Evolutionary conservation across 2,329 filamentous ascomycete genomes (phyloP), one percentile per base, ranked within the genome.

Genomic region (Dactylonectria macrodidyma): DNA sequence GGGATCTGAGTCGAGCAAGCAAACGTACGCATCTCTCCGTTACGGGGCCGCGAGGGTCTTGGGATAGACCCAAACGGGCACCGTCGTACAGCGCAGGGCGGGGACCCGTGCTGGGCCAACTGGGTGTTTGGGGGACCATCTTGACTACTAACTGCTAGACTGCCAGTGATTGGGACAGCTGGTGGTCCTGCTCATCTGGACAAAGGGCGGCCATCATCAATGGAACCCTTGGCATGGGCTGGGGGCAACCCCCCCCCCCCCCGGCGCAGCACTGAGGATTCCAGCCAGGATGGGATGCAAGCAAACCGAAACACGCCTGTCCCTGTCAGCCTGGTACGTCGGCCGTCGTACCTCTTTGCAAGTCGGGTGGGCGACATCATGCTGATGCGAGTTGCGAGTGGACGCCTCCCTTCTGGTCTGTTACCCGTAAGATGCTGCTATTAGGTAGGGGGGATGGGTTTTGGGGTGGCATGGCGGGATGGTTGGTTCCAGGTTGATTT

Each of bases 121-220:
- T 38, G 36, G 41, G 14, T n/a, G 26, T 30, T 30, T 30, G 26
- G 26, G 26, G 26, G 26, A 30, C 26, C 26, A 30, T 4, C 41
- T n/a, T 44, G 14, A 44, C 14, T 11, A n/a, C 10, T 14, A 41
- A 11, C 12, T 12, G 10, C 16, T 16, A 16, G 38, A 14, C 38
- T 12, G 38, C 5, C 41, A 34, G 51, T 74, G 65, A 73, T 70
- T 72, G 66, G 74, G 63, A 69, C 66, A 73, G 65, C 47, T 47
- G 54, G 62, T 63, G 66, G 71, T 73, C 74, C 73, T 76, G 66
- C 66, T 75, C 72, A 75, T 76, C 72, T 75, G 38, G 61, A 68
- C 66, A 68, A 62, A 65, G 67, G 58, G 66, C 62, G 64, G 69
- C 62, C 64, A 59, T 30, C 26, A 30, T 30, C 26, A 30, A 30